phyloP scores from a whole-genome alignment of 2,329 filamentous ascomycete genomes.

The Fusarium globosum region DNA sequence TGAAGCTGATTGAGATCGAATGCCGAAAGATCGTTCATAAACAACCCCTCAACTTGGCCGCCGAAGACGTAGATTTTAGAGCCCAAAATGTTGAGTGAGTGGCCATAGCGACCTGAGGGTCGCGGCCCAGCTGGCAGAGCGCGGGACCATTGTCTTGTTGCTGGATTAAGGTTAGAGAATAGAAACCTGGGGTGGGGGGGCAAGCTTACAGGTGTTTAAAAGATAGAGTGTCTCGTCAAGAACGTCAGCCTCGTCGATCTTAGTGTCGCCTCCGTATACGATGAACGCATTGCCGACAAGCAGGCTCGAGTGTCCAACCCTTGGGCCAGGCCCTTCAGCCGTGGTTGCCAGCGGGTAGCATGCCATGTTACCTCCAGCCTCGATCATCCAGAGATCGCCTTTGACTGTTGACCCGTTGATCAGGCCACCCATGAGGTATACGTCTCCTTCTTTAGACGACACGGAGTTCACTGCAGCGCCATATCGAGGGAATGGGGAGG shows the following conservation, averaged over 20 bases:
- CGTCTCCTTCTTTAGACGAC: constrained; percentile 94
- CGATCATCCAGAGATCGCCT: constrained; percentile 97
- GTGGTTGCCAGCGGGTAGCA: constrained; percentile 94
- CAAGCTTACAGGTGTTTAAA: constrained; percentile 89
- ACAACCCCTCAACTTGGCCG: constrained; percentile 95
- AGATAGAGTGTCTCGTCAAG: constrained; percentile 96
- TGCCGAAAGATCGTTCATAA: constrained; percentile 96
- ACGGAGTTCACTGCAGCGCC: constrained; percentile 94
- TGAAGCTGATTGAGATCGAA: constrained; percentile 97
- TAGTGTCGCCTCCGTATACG: constrained; percentile 98
- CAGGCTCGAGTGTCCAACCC: constrained; percentile 93
- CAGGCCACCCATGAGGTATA: constrained; percentile 97
- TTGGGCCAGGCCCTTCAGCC: constrained; percentile 91
- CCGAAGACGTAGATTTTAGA: constrained; percentile 99
- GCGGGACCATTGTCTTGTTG: constrained; percentile 97
- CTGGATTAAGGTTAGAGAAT: constrained; percentile 58
- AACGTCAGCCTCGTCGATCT: constrained; percentile 90
- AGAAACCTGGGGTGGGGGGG: neutral
- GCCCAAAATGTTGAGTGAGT: constrained; percentile 94
- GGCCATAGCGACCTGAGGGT: constrained; percentile 92
- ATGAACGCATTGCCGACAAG: constrained; percentile 99
- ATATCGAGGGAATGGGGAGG: constrained; percentile 94
- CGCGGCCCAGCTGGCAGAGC: constrained; percentile 87
- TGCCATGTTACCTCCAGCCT: constrained; percentile 85
- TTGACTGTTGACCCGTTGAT: constrained; percentile 97